Evolutionary conservation across 2,329 filamentous ascomycete genomes (phyloP).

Genomic region (Aspergillus quadrilineatus): DNA sequence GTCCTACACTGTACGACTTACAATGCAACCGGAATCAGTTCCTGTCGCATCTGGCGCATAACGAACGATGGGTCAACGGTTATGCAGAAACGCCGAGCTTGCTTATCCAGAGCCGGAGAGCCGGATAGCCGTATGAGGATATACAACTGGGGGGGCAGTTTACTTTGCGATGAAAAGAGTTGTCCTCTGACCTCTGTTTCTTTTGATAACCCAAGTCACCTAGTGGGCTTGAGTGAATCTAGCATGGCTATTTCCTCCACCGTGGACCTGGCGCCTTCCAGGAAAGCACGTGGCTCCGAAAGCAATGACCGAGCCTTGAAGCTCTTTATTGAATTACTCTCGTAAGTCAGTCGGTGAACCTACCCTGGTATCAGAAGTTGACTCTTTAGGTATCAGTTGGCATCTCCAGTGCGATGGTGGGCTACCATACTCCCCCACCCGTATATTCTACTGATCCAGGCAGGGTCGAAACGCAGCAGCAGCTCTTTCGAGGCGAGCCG

Average conservation of each 20-base stretch:
- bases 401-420: slow-evolving; percentile 28
- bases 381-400: slow-evolving; percentile 27
- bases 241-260: slow-evolving; percentile 4
- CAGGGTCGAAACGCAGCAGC: slow-evolving; percentile 43
- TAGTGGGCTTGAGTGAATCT: no score
- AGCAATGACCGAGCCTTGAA: slow-evolving; percentile 20
- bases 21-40: not conserved
- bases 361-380: not conserved
- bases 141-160: not conserved
- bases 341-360: slow-evolving; percentile 20
- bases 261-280: not conserved
- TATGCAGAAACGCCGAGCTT: not conserved
- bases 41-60: not conserved
- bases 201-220: not conserved
- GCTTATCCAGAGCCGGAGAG: not conserved
- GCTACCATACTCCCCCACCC: not conserved
- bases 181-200: not conserved
- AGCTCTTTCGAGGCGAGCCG: slow-evolving; percentile 26
- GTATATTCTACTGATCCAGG: slow-evolving; percentile 1
- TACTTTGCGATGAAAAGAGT: not conserved
- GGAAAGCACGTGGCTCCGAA: not conserved
- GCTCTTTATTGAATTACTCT: slow-evolving; percentile 31
- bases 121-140: not conserved
- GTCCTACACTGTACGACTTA: slow-evolving; percentile 6
- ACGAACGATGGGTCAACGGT: not conserved